Conservation (phyloP, 371 early-diverging fungal genomes). For the Mortierella sp. region DNA sequence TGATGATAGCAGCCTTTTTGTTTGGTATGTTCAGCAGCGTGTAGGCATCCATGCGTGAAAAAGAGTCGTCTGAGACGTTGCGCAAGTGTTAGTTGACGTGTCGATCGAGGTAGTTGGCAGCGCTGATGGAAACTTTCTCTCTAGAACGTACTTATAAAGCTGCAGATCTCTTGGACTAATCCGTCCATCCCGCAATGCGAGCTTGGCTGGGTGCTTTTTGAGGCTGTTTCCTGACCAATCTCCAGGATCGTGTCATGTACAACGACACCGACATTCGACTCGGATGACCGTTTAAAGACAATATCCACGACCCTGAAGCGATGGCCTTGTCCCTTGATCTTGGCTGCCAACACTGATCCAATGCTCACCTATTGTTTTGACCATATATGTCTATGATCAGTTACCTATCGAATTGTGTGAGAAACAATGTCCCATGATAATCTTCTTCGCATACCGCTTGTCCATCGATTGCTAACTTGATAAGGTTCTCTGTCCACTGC, state of each 20-base stretch:
- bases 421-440: background rate
- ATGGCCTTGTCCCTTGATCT: conserved; percentile 12
- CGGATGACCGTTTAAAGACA: background rate
- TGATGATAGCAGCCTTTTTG: conserved; percentile 35
- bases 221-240: conserved; percentile 3
- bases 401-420: too few relatives aligned
- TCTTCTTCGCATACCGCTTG: conserved; percentile 2
- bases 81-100: background rate
- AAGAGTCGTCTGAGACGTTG: conserved; percentile 25
- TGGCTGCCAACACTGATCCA: conserved; percentile 20
- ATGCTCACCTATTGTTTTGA: conserved; percentile 3
- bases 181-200: conserved; percentile 9
- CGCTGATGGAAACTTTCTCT: too few relatives aligned
- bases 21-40: conserved; percentile 38
- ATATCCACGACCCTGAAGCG: conserved; percentile 14
- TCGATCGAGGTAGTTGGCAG: too few relatives aligned
- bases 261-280: conserved; percentile 14
- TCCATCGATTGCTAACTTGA: conserved; percentile 13
- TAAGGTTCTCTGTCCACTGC: conserved; percentile 4
- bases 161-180: conserved; percentile 25
- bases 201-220: background rate
- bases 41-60: conserved; percentile 27
- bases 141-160: conserved; percentile 15
- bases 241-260: conserved; percentile 13
- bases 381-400: too few relatives aligned